Conservation (phyloP, 768 basidiomycete species). For the Mycena sanguinolenta region DNA sequence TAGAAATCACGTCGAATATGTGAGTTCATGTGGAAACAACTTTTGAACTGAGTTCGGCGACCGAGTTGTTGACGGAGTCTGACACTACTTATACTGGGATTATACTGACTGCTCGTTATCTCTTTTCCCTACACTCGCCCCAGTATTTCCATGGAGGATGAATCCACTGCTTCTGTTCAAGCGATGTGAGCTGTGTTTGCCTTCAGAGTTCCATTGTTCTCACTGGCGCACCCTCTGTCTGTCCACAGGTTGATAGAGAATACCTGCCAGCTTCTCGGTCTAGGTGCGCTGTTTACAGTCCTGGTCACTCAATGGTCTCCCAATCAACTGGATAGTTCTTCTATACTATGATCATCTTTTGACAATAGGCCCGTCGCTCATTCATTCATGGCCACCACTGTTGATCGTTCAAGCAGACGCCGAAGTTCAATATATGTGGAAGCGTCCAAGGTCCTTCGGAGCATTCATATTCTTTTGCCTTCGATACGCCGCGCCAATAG, state of each 20-base stretch:
- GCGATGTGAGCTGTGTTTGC: neutral
- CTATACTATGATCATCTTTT: neutral
- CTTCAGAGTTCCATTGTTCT: neutral
- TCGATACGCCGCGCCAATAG: neutral
- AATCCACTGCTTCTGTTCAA: neutral
- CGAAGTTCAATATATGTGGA: neutral
- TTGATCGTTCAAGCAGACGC: neutral
- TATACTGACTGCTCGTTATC: too few relatives aligned
- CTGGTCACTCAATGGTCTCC: neutral
- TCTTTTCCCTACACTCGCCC: too few relatives aligned
- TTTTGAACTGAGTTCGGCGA: too few relatives aligned
- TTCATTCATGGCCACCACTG: neutral
- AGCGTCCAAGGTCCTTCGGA: neutral
- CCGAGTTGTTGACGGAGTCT: too few relatives aligned
- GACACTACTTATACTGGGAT: too few relatives aligned
- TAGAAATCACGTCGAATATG: too few relatives aligned
- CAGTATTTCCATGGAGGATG: too few relatives aligned
- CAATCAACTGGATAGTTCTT: neutral
- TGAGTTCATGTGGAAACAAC: too few relatives aligned
- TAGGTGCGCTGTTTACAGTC: neutral
- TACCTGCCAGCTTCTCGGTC: neutral
- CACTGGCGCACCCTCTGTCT: neutral
- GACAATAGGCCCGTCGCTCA: too few relatives aligned
- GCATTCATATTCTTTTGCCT: neutral
- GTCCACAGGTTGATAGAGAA: neutral